Base-by-base conservation (phyloP, 768 basidiomycete genomes). In the Paxillus involutus region DNA sequence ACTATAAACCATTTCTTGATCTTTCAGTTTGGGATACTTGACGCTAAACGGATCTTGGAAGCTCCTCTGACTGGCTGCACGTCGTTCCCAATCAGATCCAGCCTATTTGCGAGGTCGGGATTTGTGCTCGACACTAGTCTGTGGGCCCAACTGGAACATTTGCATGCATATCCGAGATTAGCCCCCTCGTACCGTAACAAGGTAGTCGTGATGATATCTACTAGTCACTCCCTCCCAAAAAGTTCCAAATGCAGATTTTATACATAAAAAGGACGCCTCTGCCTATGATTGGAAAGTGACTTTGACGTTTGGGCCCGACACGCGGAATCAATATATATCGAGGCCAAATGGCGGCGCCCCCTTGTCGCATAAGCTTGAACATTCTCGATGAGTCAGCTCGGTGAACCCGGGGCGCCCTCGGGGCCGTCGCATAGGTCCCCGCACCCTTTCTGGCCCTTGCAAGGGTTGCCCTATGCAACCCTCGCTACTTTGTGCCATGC, bases 251-350 rank as follows among this genome's bases (percentile, higher is more conserved):
- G 42, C 57, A 56, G 50, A 49, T 62, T 46, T 63, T 61, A 56
- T 63, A 63, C 62, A 62, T 39, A 37, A 58, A 56, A 67, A 69
- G 62, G 57, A 49, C 53, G 52, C 58, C 55, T 53, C 63, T 52
- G 48, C 40, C 47, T 55, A 55, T 54, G 58, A 66, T 64, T 58
- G 60, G 58, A 52, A 47, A 48, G 39, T 47, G 50, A 62, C 55
- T 43, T 52, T 52, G 53, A 56, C 62, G 50, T 52, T 61, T 66
- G 62, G 57, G 60, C 53, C 55, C 61, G 55, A 52, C 59, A 47
- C 44, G 54, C 59, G 70, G 67, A 36, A 57, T 60, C 56, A 59
- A 51, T 32, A 32, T 32, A 51, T 32, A 32, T 32, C 32, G 32
- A 32, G 32, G 32, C 1, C 7, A 10, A 10, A 26, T 26, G 32